Base-by-base conservation (phyloP, 352 stramenopile species). In the Phytopythium vexans region DNA sequence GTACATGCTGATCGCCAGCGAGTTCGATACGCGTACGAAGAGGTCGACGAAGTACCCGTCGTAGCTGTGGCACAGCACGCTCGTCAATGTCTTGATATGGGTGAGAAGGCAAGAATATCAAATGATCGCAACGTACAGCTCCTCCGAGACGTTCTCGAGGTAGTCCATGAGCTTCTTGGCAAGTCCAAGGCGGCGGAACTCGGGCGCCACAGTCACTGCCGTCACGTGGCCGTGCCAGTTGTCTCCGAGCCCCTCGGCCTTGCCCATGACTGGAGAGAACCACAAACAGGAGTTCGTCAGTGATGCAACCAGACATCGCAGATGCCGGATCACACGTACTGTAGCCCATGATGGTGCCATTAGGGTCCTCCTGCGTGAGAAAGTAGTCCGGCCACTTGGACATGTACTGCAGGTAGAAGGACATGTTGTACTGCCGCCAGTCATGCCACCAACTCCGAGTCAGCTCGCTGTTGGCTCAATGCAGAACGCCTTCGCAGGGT, bases 41-140 rank as follows among this genome's bases (percentile, higher is more conserved):
- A 99, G 73, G 66, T 99, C 97, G 47, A 99, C 97, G 78, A 99
- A 99, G 78, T 98, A 99, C 14, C 77, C 94, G 68, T 99, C 90
- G 65, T 62, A 62, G 31, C 55, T 62, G 41, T 94, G 21, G 21
- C 21, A 2, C 2, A 27, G 1, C 21, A 27, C 2, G 2, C 21
- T 27, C 21, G 21, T 27, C 21, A 27, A 27, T 27, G 21, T 2
- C 21, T 27, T 27, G 21, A 27, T 27, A 27, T 27, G 21, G 21
- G 21, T 27, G 21, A 27, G 21, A 27, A 27, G 21, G 46, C 16
- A 39, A 49, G 12, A 31, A 14, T 10, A 35, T 6, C 8, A 3
- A 45, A 40, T 4, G 10, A 16, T n/a, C 6, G 2, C 37, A 21
- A 45, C 55, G 57, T 85, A 92, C 44, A 89, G 68, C 52, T 89